Percentiles rank a stretch among this genome's conserved stretches.
Conservation (phyloP, 1,139 yeast species). For the Taphrina sp. region DNA sequence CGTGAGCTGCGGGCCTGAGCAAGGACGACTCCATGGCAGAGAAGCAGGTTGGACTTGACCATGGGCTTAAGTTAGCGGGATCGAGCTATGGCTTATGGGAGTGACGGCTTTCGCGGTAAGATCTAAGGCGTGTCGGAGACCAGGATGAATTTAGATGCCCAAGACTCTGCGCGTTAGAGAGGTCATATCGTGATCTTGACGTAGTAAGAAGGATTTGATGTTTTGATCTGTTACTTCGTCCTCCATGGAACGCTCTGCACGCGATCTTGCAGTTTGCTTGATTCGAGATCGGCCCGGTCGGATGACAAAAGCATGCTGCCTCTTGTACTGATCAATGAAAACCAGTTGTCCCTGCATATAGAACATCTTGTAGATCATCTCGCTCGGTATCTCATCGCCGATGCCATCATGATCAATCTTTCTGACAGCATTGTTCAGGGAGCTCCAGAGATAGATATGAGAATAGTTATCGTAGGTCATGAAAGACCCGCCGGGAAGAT, state of each 20-base stretch:
- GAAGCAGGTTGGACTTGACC: too few species aligned
- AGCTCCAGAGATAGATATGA: slow-evolving; percentile 17
- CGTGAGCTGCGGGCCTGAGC: too few species aligned
- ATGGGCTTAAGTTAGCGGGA: too few species aligned
- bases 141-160: too few species aligned
- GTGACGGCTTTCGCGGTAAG: too few species aligned
- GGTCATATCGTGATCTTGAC: slow-evolving; percentile 12
- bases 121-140: too few species aligned
- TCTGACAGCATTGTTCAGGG: not conserved
- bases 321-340: slow-evolving; percentile 21
- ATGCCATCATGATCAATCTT: slow-evolving; percentile 25
- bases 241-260: slow-evolving; percentile 1
- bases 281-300: slow-evolving; percentile 14
- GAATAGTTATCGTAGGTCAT: slow-evolving; percentile 20
- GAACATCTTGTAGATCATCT: slow-evolving; percentile 25
- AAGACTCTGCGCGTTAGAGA: slow-evolving; percentile 10
- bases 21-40: too few species aligned
- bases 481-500: slow-evolving; percentile 6
- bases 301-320: slow-evolving; percentile 19
- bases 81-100: too few species aligned
- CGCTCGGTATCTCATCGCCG: slow-evolving; percentile 13
- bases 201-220: not conserved
- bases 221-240: not conserved
- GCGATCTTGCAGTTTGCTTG: not conserved
- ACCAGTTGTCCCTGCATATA: slow-evolving; percentile 1